A percentile compares a stretch with the other conserved stretches of the same genome.
These are phyloP conservation scores for Salinomyces thailandicus DNA, from an alignment of 2,329 filamentous ascomycete species.

Conservation along the genomic window DNA sequence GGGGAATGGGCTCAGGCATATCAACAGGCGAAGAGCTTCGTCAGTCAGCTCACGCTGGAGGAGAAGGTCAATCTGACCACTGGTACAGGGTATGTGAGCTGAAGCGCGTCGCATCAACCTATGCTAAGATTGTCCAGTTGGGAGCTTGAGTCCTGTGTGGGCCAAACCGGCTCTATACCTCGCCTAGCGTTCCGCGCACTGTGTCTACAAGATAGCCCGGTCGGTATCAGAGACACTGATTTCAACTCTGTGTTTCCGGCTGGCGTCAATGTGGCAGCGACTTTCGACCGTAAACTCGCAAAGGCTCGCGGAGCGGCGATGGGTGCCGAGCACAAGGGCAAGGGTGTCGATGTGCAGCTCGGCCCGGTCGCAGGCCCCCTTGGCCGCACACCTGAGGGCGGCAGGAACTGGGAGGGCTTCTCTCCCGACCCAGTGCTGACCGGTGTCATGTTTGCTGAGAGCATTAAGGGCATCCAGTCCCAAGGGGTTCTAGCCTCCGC, in stretches of 20 bases:
- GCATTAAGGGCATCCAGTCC: conserved; percentile 69
- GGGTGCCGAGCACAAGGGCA: conserved; percentile 62
- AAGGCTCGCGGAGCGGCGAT: conserved; percentile 59
- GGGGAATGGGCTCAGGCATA: conserved; percentile 71
- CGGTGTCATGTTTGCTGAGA: conserved; percentile 60
- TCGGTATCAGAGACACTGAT: conserved; percentile 68
- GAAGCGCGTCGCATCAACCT: background rate
- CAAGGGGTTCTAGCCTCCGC: conserved; percentile 73
- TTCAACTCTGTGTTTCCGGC: conserved; percentile 73
- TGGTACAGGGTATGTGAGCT: conserved; percentile 50
- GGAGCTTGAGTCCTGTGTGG: conserved; percentile 63
- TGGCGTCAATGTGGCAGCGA: conserved; percentile 69
- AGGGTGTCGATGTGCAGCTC: conserved; percentile 63
- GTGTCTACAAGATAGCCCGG: conserved; percentile 75
- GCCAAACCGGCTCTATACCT: conserved; percentile 61
- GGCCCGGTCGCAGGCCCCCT: conserved; percentile 68
- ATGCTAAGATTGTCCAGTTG: conserved; percentile 31
- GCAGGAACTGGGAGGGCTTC: conserved; percentile 61
- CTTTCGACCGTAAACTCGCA: conserved; percentile 65
- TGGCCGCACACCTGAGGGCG: conserved; percentile 41
- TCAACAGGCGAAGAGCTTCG: conserved; percentile 63
- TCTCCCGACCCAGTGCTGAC: conserved; percentile 66
- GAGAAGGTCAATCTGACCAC: conserved; percentile 96
- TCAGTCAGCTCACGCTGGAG: conserved; percentile 67
- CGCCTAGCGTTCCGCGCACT: conserved; percentile 59